phyloP scores from a whole-genome alignment of 352 stramenopile genomes.

The Salisapilia sapeloensis region DNA sequence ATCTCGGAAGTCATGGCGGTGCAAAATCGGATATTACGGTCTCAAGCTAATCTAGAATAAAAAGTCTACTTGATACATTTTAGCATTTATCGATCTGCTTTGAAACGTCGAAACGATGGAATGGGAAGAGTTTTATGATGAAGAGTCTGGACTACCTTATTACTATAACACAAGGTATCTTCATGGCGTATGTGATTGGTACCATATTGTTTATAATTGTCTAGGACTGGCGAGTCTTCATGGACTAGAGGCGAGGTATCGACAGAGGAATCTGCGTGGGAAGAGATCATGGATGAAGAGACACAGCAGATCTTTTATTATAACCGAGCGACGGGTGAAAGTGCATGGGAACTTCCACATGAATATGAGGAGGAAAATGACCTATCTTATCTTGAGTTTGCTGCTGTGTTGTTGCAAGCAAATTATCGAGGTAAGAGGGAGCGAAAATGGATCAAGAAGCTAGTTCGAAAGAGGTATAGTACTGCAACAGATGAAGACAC shows the following conservation, averaged over 20 bases:
- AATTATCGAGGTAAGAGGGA: conserved; percentile 16
- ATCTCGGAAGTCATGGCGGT: conserved; percentile 42
- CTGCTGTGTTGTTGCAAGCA: conserved; percentile 27
- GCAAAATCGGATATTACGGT: conserved; percentile 16
- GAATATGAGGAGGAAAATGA: conserved; percentile 10
- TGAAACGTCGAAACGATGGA: too few relatives aligned
- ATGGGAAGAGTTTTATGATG: too few relatives aligned
- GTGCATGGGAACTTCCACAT: conserved; percentile 31
- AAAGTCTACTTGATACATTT: too few relatives aligned
- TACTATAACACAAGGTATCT: too few relatives aligned
- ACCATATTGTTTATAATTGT: too few relatives aligned
- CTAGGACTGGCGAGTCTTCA: too few relatives aligned
- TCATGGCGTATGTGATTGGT: too few relatives aligned
- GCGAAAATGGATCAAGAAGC: conserved; percentile 9
- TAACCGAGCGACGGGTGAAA: conserved; percentile 43
- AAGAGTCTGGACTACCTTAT: too few relatives aligned
- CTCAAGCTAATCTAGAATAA: neutral
- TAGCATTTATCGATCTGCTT: too few relatives aligned
- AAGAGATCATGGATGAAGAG: conserved; percentile 42
- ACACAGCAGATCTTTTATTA: conserved; percentile 58
- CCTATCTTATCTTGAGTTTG: conserved; percentile 22
- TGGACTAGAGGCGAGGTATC: too few relatives aligned
- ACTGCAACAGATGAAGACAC: conserved; percentile 14
- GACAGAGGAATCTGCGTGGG: too few relatives aligned
- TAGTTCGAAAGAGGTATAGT: conserved; percentile 19